A percentile compares a stretch with the other conserved stretches of the same genome.
phyloP scores from a whole-genome alignment of 768 basidiomycete genomes.

The Lactarius quietus region DNA sequence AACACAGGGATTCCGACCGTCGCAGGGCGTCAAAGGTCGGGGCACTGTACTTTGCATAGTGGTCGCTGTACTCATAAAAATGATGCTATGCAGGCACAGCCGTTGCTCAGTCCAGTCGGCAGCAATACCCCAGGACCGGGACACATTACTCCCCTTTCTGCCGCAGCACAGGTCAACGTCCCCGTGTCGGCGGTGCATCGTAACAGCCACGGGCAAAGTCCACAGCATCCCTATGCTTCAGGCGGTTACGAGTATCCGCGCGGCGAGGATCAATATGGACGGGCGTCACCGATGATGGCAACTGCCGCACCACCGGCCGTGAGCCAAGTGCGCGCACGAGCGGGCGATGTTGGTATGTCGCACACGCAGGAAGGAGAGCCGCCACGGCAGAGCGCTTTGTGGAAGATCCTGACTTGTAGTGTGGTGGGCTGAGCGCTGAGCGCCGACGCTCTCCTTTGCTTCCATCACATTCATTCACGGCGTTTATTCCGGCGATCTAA shows the following conservation, averaged over 20 bases:
- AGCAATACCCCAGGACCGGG: constrained; percentile 47
- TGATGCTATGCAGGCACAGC: constrained; percentile 53
- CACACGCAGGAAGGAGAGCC: constrained; percentile 57
- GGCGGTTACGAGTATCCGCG: constrained; percentile 56
- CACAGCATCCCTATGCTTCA: constrained; percentile 71
- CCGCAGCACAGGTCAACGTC: constrained; percentile 70
- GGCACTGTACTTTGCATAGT: constrained; percentile 58
- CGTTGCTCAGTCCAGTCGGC: constrained; percentile 53
- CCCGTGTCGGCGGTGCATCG: constrained; percentile 54
- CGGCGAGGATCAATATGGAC: constrained; percentile 60
- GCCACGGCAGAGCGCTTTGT: constrained; percentile 48
- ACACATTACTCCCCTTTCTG: constrained; percentile 66
- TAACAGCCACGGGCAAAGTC: constrained; percentile 38
- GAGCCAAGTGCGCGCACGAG: constrained; percentile 67
- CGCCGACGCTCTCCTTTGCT: not conserved
- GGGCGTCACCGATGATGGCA: constrained; percentile 79
- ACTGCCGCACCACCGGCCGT: constrained; percentile 68
- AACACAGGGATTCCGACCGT: constrained; percentile 56
- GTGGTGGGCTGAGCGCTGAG: constrained; percentile 48
- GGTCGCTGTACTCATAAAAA: constrained; percentile 66
- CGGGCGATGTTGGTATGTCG: constrained; percentile 63
- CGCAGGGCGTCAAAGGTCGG: constrained; percentile 55
- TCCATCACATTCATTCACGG: constrained; percentile 8
- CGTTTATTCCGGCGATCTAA: constrained; percentile 21
- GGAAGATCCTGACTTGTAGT: constrained; percentile 78